A percentile compares a stretch with the other conserved stretches of the same genome.
Conservation (phyloP, 2,329 filamentous ascomycete genomes). For the Camptophora hylomeconis region DNA sequence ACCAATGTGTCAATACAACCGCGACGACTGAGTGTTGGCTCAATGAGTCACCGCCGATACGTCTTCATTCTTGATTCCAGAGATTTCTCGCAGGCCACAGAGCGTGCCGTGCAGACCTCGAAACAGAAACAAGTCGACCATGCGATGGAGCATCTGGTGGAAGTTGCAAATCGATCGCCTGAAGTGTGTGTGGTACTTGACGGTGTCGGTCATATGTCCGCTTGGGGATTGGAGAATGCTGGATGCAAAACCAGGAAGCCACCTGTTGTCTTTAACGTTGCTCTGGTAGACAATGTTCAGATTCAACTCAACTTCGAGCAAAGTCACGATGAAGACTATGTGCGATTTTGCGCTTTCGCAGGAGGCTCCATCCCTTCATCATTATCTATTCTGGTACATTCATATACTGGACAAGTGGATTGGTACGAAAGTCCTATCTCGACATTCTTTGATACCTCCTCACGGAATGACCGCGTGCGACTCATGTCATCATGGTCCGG, state of each 20-base stretch:
- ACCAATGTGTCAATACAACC: conserved; percentile 57
- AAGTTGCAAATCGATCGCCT: conserved; percentile 70
- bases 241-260: conserved; percentile 54
- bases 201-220: conserved; percentile 72
- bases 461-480: conserved; percentile 44
- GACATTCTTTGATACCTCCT: conserved; percentile 59
- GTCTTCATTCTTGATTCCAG: conserved; percentile 72
- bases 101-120: conserved; percentile 56
- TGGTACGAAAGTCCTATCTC: conserved; percentile 70
- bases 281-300: conserved; percentile 54
- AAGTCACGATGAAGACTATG: conserved; percentile 37
- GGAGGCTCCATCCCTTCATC: conserved; percentile 47
- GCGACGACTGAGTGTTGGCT: conserved; percentile 28
- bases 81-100: conserved; percentile 65
- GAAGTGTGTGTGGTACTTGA: conserved; percentile 83
- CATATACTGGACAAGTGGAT: conserved; percentile 72
- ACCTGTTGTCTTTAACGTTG: conserved; percentile 70
- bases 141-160: conserved; percentile 70
- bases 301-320: conserved; percentile 16
- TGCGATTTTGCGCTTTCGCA: conserved; percentile 62
- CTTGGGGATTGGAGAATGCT: conserved; percentile 83
- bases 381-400: conserved; percentile 64
- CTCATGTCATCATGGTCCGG: conserved; percentile 66
- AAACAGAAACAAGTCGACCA: conserved; percentile 51
- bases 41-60: conserved; percentile 41